phyloP scores from a whole-genome alignment of 257 asterid genomes.

The Leonotis leonurus region DNA sequence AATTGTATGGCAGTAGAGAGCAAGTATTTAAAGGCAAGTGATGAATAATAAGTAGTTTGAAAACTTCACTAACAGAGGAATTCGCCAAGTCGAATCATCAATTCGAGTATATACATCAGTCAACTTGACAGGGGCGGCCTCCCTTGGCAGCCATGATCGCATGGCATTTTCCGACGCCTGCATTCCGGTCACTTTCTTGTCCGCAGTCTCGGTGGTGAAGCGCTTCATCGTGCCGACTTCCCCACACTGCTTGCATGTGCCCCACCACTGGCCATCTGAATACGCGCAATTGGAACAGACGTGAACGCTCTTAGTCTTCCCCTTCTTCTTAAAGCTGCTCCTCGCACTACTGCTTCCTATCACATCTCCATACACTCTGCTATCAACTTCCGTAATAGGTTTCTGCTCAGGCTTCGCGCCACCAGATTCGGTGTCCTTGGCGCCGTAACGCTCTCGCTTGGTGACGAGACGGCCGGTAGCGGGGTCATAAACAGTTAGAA shows the following conservation, averaged over 20 bases:
- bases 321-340: conserved; percentile 42
- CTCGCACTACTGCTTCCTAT: conserved; percentile 34
- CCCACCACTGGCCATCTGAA: conserved; percentile 97
- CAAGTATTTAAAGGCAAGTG: not conserved
- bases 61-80: conserved; percentile 55
- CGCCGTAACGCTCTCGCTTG: conserved; percentile 15
- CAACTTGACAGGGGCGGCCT: conserved; percentile 48
- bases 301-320: conserved; percentile 49
- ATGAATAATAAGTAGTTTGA: not conserved
- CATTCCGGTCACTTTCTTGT: conserved; percentile 39
- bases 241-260: conserved; percentile 66
- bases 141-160: conserved; percentile 61
- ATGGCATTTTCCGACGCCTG: conserved; percentile 45
- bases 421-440: conserved; percentile 12
- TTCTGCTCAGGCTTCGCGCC: conserved; percentile 11
- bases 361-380: conserved; percentile 46
- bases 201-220: conserved; percentile 31
- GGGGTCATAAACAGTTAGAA: conserved; percentile 49
- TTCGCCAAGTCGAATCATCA: conserved; percentile 55
- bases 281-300: conserved; percentile 80
- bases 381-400: conserved; percentile 25
- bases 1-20: not conserved
- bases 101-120: conserved; percentile 53
- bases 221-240: conserved; percentile 57
- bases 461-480: conserved; percentile 42